phyloP scores from a whole-genome alignment of 163 green algal species.

The Chloromonas sp. region DNA sequence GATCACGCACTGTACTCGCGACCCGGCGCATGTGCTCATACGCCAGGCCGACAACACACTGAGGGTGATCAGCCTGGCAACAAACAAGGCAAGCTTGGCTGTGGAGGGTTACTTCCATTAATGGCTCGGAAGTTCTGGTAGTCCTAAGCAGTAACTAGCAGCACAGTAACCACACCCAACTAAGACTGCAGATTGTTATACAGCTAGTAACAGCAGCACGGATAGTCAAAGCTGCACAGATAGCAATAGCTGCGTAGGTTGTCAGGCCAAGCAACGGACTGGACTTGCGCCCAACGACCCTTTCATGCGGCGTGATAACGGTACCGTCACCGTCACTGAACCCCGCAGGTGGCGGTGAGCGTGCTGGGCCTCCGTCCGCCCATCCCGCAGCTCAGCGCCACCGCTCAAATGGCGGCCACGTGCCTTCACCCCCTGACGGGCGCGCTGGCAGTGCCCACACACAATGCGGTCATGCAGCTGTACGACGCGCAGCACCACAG shows the following conservation, averaged over 20 bases:
- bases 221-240: no score
- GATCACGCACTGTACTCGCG: slow-evolving; percentile 22
- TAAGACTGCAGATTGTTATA: no score
- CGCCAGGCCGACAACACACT: slow-evolving; percentile 49
- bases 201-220: no score
- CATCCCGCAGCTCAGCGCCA: slow-evolving; percentile 4
- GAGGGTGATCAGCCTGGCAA: slow-evolving; percentile 40
- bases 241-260: no score
- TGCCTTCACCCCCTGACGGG: slow-evolving; percentile 40
- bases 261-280: no score
- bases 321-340: no score
- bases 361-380: slow-evolving; percentile 35
- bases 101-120: no score
- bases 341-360: slow-evolving; percentile 22
- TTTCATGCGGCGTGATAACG: no score
- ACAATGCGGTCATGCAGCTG: slow-evolving; percentile 47
- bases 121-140: no score
- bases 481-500: slow-evolving; percentile 44
- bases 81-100: slow-evolving; percentile 25
- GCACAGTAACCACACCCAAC: no score
- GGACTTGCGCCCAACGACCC: no score
- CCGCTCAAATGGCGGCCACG: slow-evolving; percentile 8
- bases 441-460: slow-evolving; percentile 36
- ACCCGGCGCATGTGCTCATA: slow-evolving; percentile 34
- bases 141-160: no score